Conservation (phyloP, 2,329 filamentous ascomycete species). For the Aureobasidium musti region DNA sequence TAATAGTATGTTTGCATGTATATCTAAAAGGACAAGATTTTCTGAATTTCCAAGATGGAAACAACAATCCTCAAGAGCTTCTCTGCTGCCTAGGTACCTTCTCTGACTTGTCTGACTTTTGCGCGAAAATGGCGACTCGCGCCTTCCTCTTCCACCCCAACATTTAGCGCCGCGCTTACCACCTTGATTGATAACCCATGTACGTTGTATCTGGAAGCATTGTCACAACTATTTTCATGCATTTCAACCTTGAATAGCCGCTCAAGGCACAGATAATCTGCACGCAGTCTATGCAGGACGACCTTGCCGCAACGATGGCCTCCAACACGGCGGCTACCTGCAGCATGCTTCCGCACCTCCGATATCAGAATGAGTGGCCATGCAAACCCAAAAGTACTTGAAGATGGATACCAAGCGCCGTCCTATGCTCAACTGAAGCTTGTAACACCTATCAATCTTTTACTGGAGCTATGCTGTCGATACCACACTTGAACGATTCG, state of each 20-base stretch:
- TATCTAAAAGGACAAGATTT: neutral
- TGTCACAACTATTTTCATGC: neutral
- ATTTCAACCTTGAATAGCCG: neutral
- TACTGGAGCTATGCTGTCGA: neutral
- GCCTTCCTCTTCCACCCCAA: neutral
- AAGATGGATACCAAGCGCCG: neutral
- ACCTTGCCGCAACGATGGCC: neutral
- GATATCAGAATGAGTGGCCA: neutral
- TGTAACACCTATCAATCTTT: neutral
- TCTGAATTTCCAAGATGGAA: neutral
- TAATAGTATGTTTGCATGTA: slow-evolving; percentile 14
- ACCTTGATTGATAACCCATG: neutral
- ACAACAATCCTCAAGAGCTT: too few relatives aligned
- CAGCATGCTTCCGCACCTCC: neutral
- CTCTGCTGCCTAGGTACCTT: neutral
- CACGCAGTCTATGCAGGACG: neutral
- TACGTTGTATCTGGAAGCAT: neutral
- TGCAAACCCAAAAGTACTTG: neutral
- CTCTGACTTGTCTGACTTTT: too few relatives aligned
- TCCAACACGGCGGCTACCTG: neutral
- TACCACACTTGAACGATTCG: neutral
- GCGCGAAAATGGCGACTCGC: neutral
- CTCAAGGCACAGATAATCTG: neutral
- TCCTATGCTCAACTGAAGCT: neutral
- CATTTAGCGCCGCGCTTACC: neutral